Percentiles rank a stretch among this genome's conserved stretches.
These are phyloP conservation scores for Coniochaeta sp. DNA, from an alignment of 2,329 filamentous ascomycete species.

Conservation along the genomic window DNA sequence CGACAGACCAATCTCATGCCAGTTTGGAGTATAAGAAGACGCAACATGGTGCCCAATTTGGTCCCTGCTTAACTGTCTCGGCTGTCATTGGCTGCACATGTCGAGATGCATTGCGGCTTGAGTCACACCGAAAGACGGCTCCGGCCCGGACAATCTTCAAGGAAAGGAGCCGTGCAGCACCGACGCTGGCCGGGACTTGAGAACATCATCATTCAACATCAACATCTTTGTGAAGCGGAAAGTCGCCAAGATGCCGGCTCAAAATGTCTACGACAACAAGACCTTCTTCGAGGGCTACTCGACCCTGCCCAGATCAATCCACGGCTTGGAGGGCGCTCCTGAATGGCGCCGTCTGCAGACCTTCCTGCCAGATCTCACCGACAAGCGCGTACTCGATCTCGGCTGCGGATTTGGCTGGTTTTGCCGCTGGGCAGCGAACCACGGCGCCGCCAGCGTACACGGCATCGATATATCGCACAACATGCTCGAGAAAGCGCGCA, in stretches of 20 bases:
- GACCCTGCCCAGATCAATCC: conserved; percentile 29
- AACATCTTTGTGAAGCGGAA: background rate
- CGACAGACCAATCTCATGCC: too few species aligned
- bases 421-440: conserved; percentile 30
- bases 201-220: background rate
- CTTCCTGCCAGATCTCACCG: conserved; percentile 27
- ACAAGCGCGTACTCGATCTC: conserved; percentile 31
- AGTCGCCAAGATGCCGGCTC: conserved; percentile 19
- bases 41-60: background rate
- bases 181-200: background rate
- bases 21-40: too few species aligned
- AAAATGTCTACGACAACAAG: conserved; percentile 34
- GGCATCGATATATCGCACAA: conserved; percentile 34
- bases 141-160: background rate
- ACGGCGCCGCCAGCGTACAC: conserved; percentile 26
- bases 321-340: conserved; percentile 31
- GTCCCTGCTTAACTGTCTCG: background rate
- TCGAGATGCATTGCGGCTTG: background rate
- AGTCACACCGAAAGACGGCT: background rate
- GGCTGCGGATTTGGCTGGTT: conserved; percentile 42
- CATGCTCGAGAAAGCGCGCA: conserved; percentile 31
- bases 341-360: conserved; percentile 35
- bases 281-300: conserved; percentile 36
- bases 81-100: background rate
- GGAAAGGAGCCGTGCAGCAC: too few species aligned